Base-by-base conservation (phyloP, 1,284 basidiomycete species). In the Fistulina hepatica region DNA sequence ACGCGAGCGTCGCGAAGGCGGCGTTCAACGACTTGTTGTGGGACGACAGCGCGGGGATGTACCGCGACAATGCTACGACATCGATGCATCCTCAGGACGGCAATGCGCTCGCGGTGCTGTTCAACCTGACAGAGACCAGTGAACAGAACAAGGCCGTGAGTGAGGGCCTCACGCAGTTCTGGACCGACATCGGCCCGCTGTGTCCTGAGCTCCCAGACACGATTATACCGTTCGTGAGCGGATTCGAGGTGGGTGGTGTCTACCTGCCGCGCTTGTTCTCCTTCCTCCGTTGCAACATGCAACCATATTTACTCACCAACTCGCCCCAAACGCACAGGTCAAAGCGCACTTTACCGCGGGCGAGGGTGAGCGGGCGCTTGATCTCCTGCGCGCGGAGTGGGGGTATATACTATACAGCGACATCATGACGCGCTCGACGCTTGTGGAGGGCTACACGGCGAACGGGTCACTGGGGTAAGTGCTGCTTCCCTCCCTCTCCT, bases 371-470 rank as follows among this genome's bases (percentile, higher is more conserved):
- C 56, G 64, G n/a, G 69, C 67, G 2, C 58, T 73, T 49, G 67
- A 70, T 42, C 56, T 73, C 6, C 45, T 73, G 9, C 59, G 57
- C n/a, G 57, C 59, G 21, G 62, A 69, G 48, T 71, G 70, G 70
- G 69, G 69, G 1, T 73, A 70, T 46, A 71, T 71, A 64, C 52
- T 71, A 15, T 65, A 68, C 52, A 70, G 67, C 5, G 64, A 66
- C 43, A 44, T 69, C 36, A 67, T 63, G 40, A 67, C 69, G 4
- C 62, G 69, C 40, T 71, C 69, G 6, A 69, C 66, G 2, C 53
- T 72, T 8, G 56, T 71, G 12, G 69, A 72, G 49, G 69, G 68
- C 1, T 70, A 63, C 48, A 70, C 67, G 3, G 58, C 62, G 2
- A 69, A 72, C 45, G 69, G 69, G 5, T 69, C 68, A 4, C 55